These are phyloP conservation scores for Aspergillus diversus DNA, from an alignment of 495 filamentous ascomycete species.

Conservation along the genomic window DNA sequence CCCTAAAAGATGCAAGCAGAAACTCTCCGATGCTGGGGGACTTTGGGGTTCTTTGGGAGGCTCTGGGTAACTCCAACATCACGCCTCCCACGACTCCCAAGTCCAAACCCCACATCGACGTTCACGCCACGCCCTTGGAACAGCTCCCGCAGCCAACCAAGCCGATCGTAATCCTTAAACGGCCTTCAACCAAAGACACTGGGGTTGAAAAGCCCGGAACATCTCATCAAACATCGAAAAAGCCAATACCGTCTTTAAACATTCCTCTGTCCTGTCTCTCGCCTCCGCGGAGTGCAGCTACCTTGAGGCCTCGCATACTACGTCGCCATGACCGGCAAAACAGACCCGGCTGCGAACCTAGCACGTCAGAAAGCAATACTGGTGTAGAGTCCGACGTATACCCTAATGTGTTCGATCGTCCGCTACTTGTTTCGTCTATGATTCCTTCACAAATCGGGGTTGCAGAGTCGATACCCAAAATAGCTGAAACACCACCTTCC, in stretches of 20 bases:
- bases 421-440: conserved; percentile 29
- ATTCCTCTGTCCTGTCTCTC: conserved; percentile 15
- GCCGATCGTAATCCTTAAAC: conserved; percentile 28
- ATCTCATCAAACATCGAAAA: conserved; percentile 20
- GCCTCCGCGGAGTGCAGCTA: conserved; percentile 11
- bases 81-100: conserved; percentile 7
- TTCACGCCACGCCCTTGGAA: not conserved
- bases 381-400: conserved; percentile 41
- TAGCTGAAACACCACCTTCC: conserved; percentile 42
- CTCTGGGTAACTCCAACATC: conserved; percentile 23
- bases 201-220: conserved; percentile 1
- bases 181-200: conserved; percentile 14
- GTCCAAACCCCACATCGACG: conserved; percentile 5
- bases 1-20: conserved; percentile 10
- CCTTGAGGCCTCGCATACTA: not conserved
- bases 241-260: conserved; percentile 17
- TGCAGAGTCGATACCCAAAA: conserved; percentile 15
- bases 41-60: conserved; percentile 44
- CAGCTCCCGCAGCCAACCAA: conserved; percentile 5
- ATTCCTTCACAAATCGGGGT: conserved; percentile 37
- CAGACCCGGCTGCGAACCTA: conserved; percentile 17
- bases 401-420: conserved; percentile 38
- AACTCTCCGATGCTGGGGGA: conserved; percentile 38
- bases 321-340: not conserved
- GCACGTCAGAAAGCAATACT: conserved; percentile 37